Base-by-base conservation (phyloP, 805 yeast species). In the Kregervanrija fluxuum region DNA sequence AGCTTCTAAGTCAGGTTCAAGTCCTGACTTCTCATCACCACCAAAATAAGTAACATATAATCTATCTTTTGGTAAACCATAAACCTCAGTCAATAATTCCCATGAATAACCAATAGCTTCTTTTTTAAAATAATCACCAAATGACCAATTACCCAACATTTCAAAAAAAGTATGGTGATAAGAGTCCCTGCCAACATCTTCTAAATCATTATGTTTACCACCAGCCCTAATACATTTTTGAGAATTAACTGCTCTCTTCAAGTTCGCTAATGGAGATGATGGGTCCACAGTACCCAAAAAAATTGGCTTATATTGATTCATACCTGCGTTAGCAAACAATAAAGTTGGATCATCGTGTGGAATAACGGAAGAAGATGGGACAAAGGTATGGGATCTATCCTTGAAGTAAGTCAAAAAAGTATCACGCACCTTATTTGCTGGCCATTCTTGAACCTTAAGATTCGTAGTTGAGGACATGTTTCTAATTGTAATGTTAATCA, bases 61-160 rank as follows among this genome's bases (percentile, higher is more conserved):
- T 60, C 96, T 80, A 61, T 80, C 84, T 12, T 77, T 68, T 40
- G 82, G 79, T 48, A 93, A 75, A 35, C 90, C 91, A 57, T 86
- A 93, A 11, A 85, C 93, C 50, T 75, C 65, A 40, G 98, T 90
- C 61, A 93, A 75, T 50, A 93, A 73, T 47, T 89, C 95, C 98
- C 98, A 93, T 9, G 95, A 81, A 70, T 75, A 86, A 8, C 69
- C 68, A 58, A 90, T 83, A 43, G 98, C 98, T 61, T 89, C 99
- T 57, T 84, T 79, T 67, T 93, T 93, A 80, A 93, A 93, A 65
- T 93, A 93, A 68, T 93, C 99, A 59, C 99, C 99, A 67, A 93
- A 93, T 6, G 99, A 93, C 99, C 99, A 93, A 74, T 93, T 93
- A 60, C 99, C 99, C 68, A 93, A 77, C 99, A 93, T 93, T 71